Percentiles rank a stretch among this genome's conserved stretches.
Conservation (phyloP, 768 basidiomycete genomes). For the Stropharia rugosoannulata region DNA sequence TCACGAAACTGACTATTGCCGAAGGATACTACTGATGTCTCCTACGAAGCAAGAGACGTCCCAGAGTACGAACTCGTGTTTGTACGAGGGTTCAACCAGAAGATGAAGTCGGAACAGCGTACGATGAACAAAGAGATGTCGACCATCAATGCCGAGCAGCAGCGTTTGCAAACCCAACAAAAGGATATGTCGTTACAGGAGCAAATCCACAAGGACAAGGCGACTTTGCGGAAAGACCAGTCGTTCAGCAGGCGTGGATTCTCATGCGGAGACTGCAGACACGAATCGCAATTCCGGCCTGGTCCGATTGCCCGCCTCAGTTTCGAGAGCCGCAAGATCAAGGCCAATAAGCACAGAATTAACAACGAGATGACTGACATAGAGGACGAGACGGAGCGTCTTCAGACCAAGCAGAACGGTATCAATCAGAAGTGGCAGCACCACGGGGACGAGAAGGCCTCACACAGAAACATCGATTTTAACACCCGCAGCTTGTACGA, state of each 20-base stretch:
- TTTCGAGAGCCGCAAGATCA: neutral
- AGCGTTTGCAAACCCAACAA: neutral
- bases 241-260: neutral
- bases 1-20: neutral
- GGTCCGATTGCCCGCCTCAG: neutral
- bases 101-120: neutral
- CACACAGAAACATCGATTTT: neutral
- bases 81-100: neutral
- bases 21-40: neutral
- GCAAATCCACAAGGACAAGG: neutral
- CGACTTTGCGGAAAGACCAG: neutral
- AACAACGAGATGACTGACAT: neutral
- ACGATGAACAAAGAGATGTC: neutral
- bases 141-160: neutral
- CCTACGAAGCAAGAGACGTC: constrained; percentile 1
- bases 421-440: neutral
- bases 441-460: neutral
- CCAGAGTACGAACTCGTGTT: neutral
- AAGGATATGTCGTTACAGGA: neutral
- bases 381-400: neutral
- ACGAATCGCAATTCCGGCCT: neutral
- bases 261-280: neutral
- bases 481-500: neutral
- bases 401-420: neutral
- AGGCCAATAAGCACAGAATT: no score